Percentiles rank a stretch among this genome's conserved stretches.
Conservation (phyloP, 1,284 basidiomycete species). For the Volvariella volvacea region DNA sequence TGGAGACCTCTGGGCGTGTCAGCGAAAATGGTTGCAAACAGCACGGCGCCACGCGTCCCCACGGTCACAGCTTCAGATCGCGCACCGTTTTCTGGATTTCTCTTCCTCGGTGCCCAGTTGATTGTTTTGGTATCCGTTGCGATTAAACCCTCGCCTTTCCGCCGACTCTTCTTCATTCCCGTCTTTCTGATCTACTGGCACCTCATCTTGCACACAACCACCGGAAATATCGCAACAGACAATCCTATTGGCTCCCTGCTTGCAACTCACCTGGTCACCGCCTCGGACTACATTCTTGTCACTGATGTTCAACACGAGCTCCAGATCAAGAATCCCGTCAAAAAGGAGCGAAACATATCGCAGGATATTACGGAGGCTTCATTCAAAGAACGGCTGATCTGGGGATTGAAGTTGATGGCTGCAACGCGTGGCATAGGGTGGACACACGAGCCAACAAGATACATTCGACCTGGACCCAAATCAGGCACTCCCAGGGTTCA, state of each 20-base stretch:
- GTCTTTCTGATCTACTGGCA: constrained; percentile 6
- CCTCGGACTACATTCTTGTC: constrained; percentile 5
- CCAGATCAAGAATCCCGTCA: not conserved
- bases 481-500: constrained; percentile 8
- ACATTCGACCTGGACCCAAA: constrained; percentile 5
- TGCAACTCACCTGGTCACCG: not conserved
- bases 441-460: constrained; percentile 13
- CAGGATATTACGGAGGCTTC: constrained; percentile 2
- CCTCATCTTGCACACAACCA: constrained; percentile 8
- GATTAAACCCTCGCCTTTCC: constrained; percentile 11
- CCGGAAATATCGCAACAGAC: constrained; percentile 4
- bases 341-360: not conserved
- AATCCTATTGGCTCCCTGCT: constrained; percentile 1
- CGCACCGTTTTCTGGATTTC: not conserved
- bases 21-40: too few species aligned
- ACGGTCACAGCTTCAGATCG: too few species aligned
- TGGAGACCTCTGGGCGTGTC: too few species aligned
- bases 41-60: too few species aligned
- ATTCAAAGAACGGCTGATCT: constrained; percentile 10
- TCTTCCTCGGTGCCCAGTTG: constrained; percentile 2
- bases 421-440: constrained; percentile 20
- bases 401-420: constrained; percentile 13
- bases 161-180: constrained; percentile 11
- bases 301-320: constrained; percentile 3
- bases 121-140: not conserved